Percentiles rank a stretch among this genome's conserved stretches.
Evolutionary conservation across 441 rosid genomes (phyloP).

Genomic region (Erysimum cheiri): DNA sequence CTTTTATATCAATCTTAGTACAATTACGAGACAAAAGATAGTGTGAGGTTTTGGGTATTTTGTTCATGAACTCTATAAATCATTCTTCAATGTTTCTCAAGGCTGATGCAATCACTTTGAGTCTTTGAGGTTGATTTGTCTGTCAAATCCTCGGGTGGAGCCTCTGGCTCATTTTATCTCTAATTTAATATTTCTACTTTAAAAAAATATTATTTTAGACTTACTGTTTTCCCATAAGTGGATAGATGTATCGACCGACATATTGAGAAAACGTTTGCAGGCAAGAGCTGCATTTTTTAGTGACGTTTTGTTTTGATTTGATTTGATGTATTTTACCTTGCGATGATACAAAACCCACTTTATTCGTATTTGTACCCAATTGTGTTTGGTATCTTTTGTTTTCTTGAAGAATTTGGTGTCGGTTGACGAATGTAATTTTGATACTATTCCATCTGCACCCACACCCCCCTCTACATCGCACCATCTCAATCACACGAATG

Average conservation of each 20-base stretch:
- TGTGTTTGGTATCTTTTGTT: slow-evolving; percentile 14
- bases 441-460: background rate
- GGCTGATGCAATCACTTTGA: slow-evolving; percentile 4
- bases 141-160: slow-evolving; percentile 24
- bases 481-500: background rate
- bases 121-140: slow-evolving; percentile 12
- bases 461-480: background rate
- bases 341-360: background rate
- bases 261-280: slow-evolving; percentile 28
- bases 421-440: background rate
- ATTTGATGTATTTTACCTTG: slow-evolving; percentile 29
- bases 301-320: slow-evolving; percentile 25
- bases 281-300: slow-evolving; percentile 23
- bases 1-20: background rate
- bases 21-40: background rate
- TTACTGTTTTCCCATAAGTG: slow-evolving; percentile 12
- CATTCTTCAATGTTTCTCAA: background rate
- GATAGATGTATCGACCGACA: slow-evolving; percentile 37
- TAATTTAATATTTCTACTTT: slow-evolving; percentile 3
- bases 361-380: slow-evolving; percentile 16
- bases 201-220: background rate
- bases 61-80: background rate
- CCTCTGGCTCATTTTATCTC: slow-evolving; percentile 22
- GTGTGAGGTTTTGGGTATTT: background rate
- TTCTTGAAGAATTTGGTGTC: slow-evolving; percentile 10